These are phyloP conservation scores for Collybiopsis confluens DNA, from an alignment of 768 basidiomycete species.

Conservation along the genomic window DNA sequence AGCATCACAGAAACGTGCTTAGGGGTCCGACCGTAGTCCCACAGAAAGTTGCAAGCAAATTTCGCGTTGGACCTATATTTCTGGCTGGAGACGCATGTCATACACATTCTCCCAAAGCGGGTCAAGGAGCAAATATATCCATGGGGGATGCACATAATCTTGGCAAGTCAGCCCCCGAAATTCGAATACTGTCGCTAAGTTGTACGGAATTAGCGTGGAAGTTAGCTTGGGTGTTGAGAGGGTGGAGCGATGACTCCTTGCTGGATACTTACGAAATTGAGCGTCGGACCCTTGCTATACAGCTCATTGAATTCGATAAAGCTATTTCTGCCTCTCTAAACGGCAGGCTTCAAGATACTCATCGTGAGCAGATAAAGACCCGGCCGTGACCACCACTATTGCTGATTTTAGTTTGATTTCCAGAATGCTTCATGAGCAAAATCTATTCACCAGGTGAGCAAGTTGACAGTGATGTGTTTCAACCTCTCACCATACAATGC, in stretches of 20 bases:
- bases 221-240: slow-evolving; percentile 22
- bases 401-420: background rate
- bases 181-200: background rate
- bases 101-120: slow-evolving; percentile 24
- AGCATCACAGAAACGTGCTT: no score
- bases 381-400: no score
- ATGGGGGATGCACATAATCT: slow-evolving; percentile 22
- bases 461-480: no score
- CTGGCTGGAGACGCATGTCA: slow-evolving; percentile 20
- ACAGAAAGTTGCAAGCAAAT: slow-evolving; percentile 17
- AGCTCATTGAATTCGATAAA: slow-evolving; percentile 22
- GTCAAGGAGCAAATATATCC: slow-evolving; percentile 21
- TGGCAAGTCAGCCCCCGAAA: slow-evolving; percentile 10
- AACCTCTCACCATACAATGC: no score
- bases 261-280: slow-evolving; percentile 25
- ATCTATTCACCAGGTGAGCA: slow-evolving; percentile 12
- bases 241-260: slow-evolving; percentile 18
- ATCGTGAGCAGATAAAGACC: slow-evolving; percentile 1
- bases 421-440: slow-evolving; percentile 7
- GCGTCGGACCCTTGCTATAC: slow-evolving; percentile 15
- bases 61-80: slow-evolving; percentile 15
- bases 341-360: background rate
- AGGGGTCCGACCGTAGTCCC: slow-evolving; percentile 10
- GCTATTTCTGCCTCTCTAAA: slow-evolving; percentile 9
- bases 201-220: background rate